Percentiles rank a stretch among this genome's conserved stretches.
Conservation (phyloP, 2,329 filamentous ascomycete species). For the Fusarium sterilihyphosum region DNA sequence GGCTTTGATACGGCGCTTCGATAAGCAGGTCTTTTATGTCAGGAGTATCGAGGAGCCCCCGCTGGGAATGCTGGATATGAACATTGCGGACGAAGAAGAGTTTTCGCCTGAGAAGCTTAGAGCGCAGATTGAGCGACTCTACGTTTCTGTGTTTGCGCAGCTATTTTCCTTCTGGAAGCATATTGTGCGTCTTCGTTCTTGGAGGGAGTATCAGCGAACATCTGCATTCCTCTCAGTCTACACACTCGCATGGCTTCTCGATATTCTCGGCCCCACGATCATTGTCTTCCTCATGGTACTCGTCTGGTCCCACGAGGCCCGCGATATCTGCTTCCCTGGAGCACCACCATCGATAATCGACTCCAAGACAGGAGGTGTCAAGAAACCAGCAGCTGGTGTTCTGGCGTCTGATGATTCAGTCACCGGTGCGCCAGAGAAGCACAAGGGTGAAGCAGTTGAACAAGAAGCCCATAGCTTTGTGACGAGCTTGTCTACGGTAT, state of each 20-base stretch:
- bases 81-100: conserved; percentile 83
- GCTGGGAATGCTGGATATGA: conserved; percentile 78
- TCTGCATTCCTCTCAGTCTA: conserved; percentile 68
- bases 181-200: conserved; percentile 78
- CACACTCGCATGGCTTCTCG: conserved; percentile 74
- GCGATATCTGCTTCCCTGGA: conserved; percentile 76
- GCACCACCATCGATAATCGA: conserved; percentile 80
- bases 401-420: conserved; percentile 80
- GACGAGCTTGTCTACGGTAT: conserved; percentile 66
- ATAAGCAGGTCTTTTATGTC: conserved; percentile 76
- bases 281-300: conserved; percentile 69
- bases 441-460: conserved; percentile 85
- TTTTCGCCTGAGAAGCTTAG: conserved; percentile 87
- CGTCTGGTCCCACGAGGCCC: conserved; percentile 71
- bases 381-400: conserved; percentile 80
- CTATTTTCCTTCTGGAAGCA: conserved; percentile 77
- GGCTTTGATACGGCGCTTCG: conserved; percentile 76
- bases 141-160: conserved; percentile 80
- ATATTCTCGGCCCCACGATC: conserved; percentile 73
- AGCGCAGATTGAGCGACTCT: conserved; percentile 80
- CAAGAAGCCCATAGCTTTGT: conserved; percentile 85
- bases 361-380: conserved; percentile 74
- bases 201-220: conserved; percentile 78
- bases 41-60: conserved; percentile 65
- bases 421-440: conserved; percentile 84